A percentile compares a stretch with the other conserved stretches of the same genome.
Conservation (phyloP, 306 rosid species). For the Cucumis cinereus region DNA sequence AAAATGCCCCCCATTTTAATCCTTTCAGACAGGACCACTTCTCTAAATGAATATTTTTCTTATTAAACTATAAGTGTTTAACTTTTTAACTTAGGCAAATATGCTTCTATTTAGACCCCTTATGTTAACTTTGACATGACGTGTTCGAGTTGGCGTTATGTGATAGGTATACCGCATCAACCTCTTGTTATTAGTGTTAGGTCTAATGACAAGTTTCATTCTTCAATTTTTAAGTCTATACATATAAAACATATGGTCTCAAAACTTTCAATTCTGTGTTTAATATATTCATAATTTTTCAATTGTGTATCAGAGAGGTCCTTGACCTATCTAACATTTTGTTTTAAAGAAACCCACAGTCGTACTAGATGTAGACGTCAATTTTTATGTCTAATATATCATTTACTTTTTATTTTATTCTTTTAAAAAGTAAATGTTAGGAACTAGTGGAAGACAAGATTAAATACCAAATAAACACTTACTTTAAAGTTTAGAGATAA, state of each 20-base stretch:
- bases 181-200: neutral
- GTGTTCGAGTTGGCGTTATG: neutral
- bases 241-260: too few species aligned
- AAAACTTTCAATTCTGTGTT: too few species aligned
- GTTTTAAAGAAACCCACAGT: too few species aligned
- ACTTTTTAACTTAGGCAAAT: neutral
- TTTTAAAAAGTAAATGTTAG: too few species aligned
- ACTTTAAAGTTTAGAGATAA: too few species aligned
- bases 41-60: neutral
- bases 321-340: too few species aligned
- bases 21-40: neutral
- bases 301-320: too few species aligned
- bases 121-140: neutral
- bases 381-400: neutral
- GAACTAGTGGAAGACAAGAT: too few species aligned
- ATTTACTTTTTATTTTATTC: too few species aligned
- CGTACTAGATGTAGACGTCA: neutral
- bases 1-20: constrained; percentile 6
- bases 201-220: neutral
- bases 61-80: neutral
- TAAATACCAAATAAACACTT: too few species aligned
- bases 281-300: too few species aligned
- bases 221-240: too few species aligned
- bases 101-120: neutral
- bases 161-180: neutral